Percentiles rank a stretch among this genome's conserved stretches.
Evolutionary conservation across 208 protist species (phyloP).

Genomic region (Zelonia costaricensis): DNA sequence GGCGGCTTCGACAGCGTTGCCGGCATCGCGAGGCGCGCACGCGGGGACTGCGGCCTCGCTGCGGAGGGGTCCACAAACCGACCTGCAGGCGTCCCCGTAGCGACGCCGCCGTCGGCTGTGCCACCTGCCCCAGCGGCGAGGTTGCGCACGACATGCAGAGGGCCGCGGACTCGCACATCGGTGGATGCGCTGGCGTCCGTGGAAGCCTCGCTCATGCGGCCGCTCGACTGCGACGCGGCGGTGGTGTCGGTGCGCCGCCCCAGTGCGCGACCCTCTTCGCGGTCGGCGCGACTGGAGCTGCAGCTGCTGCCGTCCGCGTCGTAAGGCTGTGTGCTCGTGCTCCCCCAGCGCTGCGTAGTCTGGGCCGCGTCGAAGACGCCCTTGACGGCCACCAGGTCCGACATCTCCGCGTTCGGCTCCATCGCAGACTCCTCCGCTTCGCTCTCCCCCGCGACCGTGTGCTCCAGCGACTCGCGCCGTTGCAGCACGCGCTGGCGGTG

Average conservation of each 20-base stretch:
- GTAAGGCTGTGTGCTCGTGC: constrained; percentile 2
- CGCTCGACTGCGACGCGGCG: not conserved
- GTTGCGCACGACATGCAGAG: too few relatives aligned
- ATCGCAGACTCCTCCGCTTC: not conserved
- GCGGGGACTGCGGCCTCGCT: not conserved
- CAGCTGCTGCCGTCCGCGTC: not conserved
- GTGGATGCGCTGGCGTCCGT: too few relatives aligned
- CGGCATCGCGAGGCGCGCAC: constrained; percentile 6
- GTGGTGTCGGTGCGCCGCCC: not conserved
- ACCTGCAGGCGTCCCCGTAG: not conserved
- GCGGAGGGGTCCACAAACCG: too few relatives aligned
- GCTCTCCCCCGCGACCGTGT: too few relatives aligned
- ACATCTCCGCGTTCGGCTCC: not conserved
- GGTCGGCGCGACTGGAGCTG: not conserved
- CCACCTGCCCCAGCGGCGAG: too few relatives aligned
- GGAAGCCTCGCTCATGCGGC: too few relatives aligned
- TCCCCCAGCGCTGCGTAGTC: not conserved
- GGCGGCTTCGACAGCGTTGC: constrained; percentile 18
- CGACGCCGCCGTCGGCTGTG: not conserved
- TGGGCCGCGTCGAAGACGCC: too few relatives aligned
- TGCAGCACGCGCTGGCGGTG: not conserved
- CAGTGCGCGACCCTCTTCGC: not conserved
- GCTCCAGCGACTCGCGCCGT: too few relatives aligned
- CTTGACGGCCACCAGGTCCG: not conserved
- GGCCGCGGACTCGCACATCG: too few relatives aligned